Evolutionary conservation across 2,329 filamentous ascomycete genomes (phyloP).

Genomic region (Harringtonia lauricola): DNA sequence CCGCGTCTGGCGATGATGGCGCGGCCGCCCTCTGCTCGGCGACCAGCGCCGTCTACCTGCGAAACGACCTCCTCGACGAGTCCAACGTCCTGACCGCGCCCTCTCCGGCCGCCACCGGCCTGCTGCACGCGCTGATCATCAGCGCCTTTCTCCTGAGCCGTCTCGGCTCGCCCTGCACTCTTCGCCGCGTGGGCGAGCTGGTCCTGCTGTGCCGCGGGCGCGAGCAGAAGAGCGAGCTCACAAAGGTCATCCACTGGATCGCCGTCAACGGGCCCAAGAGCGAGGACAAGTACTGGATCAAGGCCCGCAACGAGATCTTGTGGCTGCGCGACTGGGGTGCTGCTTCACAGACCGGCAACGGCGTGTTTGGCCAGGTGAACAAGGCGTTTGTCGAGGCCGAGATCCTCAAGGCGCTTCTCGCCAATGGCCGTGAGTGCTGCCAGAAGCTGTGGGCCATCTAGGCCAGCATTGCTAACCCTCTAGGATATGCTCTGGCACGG

Average conservation of each 20-base stretch:
- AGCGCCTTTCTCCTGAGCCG: slow-evolving; percentile 43
- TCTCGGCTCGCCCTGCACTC: slow-evolving; percentile 33
- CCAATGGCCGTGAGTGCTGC: slow-evolving; percentile 40
- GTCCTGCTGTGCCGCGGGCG: slow-evolving; percentile 50
- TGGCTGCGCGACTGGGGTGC: slow-evolving; percentile 63
- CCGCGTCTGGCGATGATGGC: slow-evolving; percentile 17
- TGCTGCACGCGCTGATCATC: slow-evolving; percentile 53
- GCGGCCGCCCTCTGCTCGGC: slow-evolving; percentile 23
- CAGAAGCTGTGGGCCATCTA: not conserved
- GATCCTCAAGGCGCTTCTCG: slow-evolving; percentile 56
- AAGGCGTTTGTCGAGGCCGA: slow-evolving; percentile 56
- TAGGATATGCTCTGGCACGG: slow-evolving; percentile 51
- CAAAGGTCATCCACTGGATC: slow-evolving; percentile 46
- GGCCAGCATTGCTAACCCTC: not conserved
- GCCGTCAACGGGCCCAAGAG: slow-evolving; percentile 37
- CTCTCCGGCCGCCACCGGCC: slow-evolving; percentile 37
- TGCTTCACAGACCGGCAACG: slow-evolving; percentile 19
- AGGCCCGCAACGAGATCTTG: slow-evolving; percentile 50
- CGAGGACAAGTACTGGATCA: slow-evolving; percentile 54
- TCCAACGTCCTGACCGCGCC: slow-evolving; percentile 57
- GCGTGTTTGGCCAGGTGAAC: slow-evolving; percentile 49
- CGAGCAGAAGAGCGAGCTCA: slow-evolving; percentile 52
- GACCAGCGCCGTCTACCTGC: slow-evolving; percentile 33
- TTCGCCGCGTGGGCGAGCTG: slow-evolving; percentile 49
- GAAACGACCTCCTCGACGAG: slow-evolving; percentile 42